These are phyloP conservation scores for Aegilops bicornis DNA, from an alignment of 176 grass and related monocot species.

Conservation along the genomic window DNA sequence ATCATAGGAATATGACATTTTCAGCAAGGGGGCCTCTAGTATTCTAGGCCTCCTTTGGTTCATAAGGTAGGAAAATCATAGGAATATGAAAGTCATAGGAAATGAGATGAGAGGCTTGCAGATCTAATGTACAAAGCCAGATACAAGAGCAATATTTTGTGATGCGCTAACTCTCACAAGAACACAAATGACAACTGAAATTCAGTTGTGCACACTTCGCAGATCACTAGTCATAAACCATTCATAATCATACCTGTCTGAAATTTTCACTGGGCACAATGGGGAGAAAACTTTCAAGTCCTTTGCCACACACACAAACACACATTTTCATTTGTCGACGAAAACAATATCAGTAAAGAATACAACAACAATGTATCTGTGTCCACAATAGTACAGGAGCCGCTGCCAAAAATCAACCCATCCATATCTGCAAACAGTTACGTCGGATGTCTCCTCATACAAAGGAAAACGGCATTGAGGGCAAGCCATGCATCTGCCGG, in stretches of 20 bases:
- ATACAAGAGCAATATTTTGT: background rate
- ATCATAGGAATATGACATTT: too few relatives aligned
- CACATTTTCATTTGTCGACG: constrained; percentile 21
- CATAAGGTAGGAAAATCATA: too few relatives aligned
- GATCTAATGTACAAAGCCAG: background rate
- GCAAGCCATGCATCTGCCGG: constrained; percentile 42
- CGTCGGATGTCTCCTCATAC: constrained; percentile 22
- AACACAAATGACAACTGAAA: background rate
- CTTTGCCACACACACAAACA: constrained; percentile 1
- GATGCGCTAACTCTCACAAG: background rate
- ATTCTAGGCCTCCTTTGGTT: too few relatives aligned
- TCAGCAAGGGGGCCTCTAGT: too few relatives aligned
- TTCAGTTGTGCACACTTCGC: background rate
- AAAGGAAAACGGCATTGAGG: constrained; percentile 28
- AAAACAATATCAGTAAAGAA: constrained; percentile 51
- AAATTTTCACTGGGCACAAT: background rate
- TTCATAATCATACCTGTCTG: background rate
- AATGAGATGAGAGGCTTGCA: background rate
- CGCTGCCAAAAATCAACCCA: constrained; percentile 19
- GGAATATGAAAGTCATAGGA: too few relatives aligned
- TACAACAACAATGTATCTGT: constrained; percentile 46
- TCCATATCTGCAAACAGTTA: constrained; percentile 38
- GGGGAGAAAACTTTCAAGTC: background rate
- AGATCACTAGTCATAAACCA: background rate
- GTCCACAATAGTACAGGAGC: constrained; percentile 6